A percentile compares a stretch with the other conserved stretches of the same genome.
Evolutionary conservation across 208 protist genomes (phyloP).

Genomic region (Porcisia hertigi): DNA sequence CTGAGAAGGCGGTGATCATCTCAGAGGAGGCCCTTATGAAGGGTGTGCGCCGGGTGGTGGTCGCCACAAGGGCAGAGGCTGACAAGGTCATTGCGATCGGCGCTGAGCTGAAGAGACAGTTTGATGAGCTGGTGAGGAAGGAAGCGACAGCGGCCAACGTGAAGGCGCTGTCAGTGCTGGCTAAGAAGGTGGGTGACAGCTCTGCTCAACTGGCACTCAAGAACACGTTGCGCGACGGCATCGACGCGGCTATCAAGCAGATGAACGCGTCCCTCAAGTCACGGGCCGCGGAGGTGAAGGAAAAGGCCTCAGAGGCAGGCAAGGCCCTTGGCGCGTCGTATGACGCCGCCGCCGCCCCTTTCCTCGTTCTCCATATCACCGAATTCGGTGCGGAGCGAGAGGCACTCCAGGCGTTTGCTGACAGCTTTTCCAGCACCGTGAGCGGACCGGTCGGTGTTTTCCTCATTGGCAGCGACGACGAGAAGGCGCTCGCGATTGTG

Average conservation of each 20-base stretch:
- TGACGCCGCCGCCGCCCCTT: conserved; percentile 44
- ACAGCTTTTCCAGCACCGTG: conserved; percentile 67
- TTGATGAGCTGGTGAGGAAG: conserved; percentile 37
- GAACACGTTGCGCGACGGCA: conserved; percentile 74
- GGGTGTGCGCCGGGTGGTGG: conserved; percentile 87
- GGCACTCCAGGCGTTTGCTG: conserved; percentile 76
- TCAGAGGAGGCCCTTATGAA: conserved; percentile 95
- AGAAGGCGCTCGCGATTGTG: conserved; percentile 77
- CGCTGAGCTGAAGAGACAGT: conserved; percentile 56
- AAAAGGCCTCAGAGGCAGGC: conserved; percentile 67
- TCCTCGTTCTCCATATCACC: conserved; percentile 50
- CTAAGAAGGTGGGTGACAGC: conserved; percentile 90
- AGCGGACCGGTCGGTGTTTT: conserved; percentile 73
- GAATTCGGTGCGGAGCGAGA: conserved; percentile 86
- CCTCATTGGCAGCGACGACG: conserved; percentile 66
- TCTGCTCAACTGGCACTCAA: conserved; percentile 74
- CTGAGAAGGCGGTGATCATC: conserved; percentile 91
- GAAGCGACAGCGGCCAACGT: conserved; percentile 55
- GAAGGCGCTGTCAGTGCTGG: conserved; percentile 90
- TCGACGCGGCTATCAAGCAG: conserved; percentile 83
- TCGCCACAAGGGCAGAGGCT: conserved; percentile 74
- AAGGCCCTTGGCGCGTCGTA: conserved; percentile 43
- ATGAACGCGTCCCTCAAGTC: conserved; percentile 72
- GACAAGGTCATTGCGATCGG: conserved; percentile 52
- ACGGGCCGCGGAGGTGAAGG: conserved; percentile 61